Percentiles rank a stretch among this genome's conserved stretches.
Conservation (phyloP, 371 early-diverging fungal species). For the Mucor sp. region DNA sequence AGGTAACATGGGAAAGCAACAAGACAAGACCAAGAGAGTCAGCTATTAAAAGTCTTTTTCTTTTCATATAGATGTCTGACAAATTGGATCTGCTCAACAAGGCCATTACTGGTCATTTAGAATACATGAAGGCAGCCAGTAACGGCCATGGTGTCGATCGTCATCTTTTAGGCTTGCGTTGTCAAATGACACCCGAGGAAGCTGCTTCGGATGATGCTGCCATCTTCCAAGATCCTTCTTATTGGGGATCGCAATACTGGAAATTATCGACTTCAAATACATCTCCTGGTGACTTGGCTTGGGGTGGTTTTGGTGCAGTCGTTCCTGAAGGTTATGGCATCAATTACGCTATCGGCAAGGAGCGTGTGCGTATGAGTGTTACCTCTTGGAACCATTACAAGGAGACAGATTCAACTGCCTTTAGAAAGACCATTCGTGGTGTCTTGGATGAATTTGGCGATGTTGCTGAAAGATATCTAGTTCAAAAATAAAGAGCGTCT, state of each 20-base stretch:
- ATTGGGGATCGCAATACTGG: slow-evolving; percentile 68
- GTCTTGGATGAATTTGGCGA: slow-evolving; percentile 66
- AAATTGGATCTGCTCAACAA: slow-evolving; percentile 59
- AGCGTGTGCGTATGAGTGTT: slow-evolving; percentile 79
- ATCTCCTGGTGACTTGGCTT: slow-evolving; percentile 75
- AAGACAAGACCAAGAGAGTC: too few species aligned
- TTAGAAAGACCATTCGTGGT: slow-evolving; percentile 56
- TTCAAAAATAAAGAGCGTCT: slow-evolving; percentile 16
- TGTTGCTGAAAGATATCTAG: slow-evolving; percentile 38
- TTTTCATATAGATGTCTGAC: slow-evolving; percentile 44
- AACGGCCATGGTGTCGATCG: slow-evolving; percentile 86
- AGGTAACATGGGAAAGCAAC: slow-evolving; percentile 17
- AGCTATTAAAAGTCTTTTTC: neutral
- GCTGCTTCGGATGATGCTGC: slow-evolving; percentile 52
- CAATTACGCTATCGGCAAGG: slow-evolving; percentile 88
- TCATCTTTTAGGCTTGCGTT: slow-evolving; percentile 83
- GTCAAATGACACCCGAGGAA: slow-evolving; percentile 78
- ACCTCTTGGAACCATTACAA: slow-evolving; percentile 57
- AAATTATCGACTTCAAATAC: slow-evolving; percentile 81
- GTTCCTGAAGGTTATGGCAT: slow-evolving; percentile 87
- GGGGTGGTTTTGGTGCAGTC: slow-evolving; percentile 80
- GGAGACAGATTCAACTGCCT: slow-evolving; percentile 53
- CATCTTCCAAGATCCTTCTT: slow-evolving; percentile 76
- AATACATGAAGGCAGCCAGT: slow-evolving; percentile 66
- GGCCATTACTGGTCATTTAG: slow-evolving; percentile 70